Base-by-base conservation (phyloP, 2,329 filamentous ascomycete genomes). In the Nigrospora oryzae region DNA sequence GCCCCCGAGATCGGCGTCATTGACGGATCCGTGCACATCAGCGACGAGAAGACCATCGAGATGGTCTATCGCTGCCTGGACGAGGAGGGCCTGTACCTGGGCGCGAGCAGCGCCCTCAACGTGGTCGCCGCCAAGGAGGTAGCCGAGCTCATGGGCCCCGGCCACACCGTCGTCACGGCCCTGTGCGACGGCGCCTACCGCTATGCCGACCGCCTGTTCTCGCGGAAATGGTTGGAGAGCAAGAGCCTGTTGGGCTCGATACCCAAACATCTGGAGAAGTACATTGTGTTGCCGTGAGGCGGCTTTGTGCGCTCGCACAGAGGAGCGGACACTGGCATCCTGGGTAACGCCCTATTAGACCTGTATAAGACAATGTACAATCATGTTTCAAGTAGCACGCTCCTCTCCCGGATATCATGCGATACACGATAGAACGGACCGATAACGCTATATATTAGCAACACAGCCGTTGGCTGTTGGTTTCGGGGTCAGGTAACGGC, bases 31-130 rank as follows among this genome's bases (percentile, higher is more conserved):
- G 60, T 98, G 57, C 75, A 83, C 62, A 89, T 98, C 54, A 77
- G 81, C 49, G 93, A 98, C 62, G 89, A 93, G 70, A 90, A 95
- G 78, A 94, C 83, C 58, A 91, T 98, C 55, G 88, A 87, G 67
- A 97, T 96, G 93, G 89, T 98, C 38, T 98, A 97, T 70, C 75
- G 91, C 52, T 95, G 91, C 61, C 72, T 98, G 51, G 90, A 97
- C 58, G 89, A 97, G 67, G 93, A 98, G 63, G 93, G 93, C 2
- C 69, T 98, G 42, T 98, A 98, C 64, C 75, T 98, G 2, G 93
- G 93, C 50, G 93, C 93, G 34, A 95, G 89, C 68, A 95, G 88
- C 19, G 86, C 88, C 47, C 71, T 98, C 58, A 98, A 98, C 62
- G 93, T 98, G 13, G 93, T 91, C 7, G 93, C 93, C 1, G 93